These are phyloP conservation scores for Alternaria rosae DNA, from an alignment of 2,329 filamentous ascomycete genomes.

Conservation along the genomic window DNA sequence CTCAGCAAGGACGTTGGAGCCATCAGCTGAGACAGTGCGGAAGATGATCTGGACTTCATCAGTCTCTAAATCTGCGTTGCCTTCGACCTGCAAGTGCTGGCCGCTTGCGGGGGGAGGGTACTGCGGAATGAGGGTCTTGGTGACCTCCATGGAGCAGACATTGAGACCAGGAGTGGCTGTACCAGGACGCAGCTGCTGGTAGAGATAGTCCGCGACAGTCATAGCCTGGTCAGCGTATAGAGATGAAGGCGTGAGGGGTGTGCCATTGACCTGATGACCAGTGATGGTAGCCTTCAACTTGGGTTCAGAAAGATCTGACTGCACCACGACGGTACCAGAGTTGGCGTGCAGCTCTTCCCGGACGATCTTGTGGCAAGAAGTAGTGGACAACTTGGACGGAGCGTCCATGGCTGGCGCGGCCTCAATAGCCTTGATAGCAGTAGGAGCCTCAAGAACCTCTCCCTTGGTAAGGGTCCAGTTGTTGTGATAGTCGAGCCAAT, in stretches of 20 bases:
- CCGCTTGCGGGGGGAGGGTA: constrained; percentile 57
- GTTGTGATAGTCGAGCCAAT: constrained; percentile 75
- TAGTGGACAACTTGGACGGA: constrained; percentile 66
- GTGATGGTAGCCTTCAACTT: constrained; percentile 68
- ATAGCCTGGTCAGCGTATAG: constrained; percentile 70
- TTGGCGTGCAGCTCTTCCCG: constrained; percentile 69
- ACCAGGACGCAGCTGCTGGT: constrained; percentile 67
- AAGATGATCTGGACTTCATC: constrained; percentile 63
- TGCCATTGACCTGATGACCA: constrained; percentile 73
- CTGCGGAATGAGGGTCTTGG: constrained; percentile 71
- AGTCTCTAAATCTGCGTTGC: constrained; percentile 64
- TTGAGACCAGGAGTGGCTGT: constrained; percentile 66
- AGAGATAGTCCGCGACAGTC: constrained; percentile 72
- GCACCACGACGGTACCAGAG: constrained; percentile 66
- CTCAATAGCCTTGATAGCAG: constrained; percentile 48
- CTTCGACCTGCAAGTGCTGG: constrained; percentile 68
- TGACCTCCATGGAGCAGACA: constrained; percentile 71
- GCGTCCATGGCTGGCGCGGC: constrained; percentile 52
- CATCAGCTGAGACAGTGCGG: constrained; percentile 67
- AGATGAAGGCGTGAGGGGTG: constrained; percentile 69
- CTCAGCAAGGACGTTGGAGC: constrained; percentile 62
- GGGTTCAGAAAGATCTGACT: constrained; percentile 70
- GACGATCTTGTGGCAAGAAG: constrained; percentile 70
- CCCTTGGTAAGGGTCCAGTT: constrained; percentile 77
- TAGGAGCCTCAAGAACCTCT: constrained; percentile 57